Evolutionary conservation across 2,329 filamentous ascomycete genomes (phyloP).

Genomic region (Talaromyces atroroseus): DNA sequence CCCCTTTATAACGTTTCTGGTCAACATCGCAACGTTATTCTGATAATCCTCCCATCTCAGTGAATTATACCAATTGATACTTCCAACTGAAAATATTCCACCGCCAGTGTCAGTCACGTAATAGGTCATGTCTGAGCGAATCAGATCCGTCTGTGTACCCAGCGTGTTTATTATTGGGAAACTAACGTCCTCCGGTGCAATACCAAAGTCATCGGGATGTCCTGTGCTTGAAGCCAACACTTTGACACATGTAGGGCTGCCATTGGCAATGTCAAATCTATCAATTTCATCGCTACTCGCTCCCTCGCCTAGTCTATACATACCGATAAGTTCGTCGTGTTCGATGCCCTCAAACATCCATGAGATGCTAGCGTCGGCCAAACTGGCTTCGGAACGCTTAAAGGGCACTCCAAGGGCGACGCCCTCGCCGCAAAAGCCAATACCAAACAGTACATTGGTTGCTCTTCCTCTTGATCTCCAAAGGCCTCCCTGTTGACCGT

Average conservation of each 20-base stretch:
- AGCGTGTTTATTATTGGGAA: background rate
- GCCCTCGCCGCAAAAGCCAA: background rate
- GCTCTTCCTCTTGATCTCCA: background rate
- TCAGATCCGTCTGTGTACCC: background rate
- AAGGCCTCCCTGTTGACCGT: background rate
- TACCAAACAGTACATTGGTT: background rate
- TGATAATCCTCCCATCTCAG: background rate
- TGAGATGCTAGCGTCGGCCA: background rate
- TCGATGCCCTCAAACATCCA: background rate
- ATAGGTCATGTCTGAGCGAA: background rate
- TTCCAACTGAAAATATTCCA: background rate
- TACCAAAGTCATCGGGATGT: background rate
- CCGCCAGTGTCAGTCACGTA: background rate
- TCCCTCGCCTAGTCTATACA: background rate
- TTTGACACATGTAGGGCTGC: background rate
- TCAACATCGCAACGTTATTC: background rate
- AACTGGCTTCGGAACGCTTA: background rate
- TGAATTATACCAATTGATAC: background rate
- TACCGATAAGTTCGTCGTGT: background rate
- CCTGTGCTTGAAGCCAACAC: background rate
- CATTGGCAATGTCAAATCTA: background rate
- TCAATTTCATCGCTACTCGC: background rate
- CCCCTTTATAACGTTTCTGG: background rate
- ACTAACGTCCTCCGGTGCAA: background rate
- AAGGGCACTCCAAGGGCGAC: background rate